Evolutionary conservation across 2,329 filamentous ascomycete species (phyloP), one percentile per base, ranked within the genome.

Genomic region (Triangularia verruculosa): DNA sequence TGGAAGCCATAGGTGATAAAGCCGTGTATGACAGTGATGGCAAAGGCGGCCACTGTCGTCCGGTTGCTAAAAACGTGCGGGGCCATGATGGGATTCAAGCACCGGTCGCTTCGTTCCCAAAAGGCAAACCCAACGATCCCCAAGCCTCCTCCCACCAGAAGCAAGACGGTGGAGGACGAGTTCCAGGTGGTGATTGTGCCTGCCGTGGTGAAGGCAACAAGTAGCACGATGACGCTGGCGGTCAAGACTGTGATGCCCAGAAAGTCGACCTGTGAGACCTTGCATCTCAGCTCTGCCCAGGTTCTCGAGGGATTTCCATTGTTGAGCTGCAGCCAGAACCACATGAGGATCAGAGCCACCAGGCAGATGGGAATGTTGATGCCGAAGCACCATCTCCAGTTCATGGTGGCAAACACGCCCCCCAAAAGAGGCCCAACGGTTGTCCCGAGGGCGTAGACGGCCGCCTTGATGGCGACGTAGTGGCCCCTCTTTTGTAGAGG

Each of bases 401-500:
- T 71, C n/a, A 61, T 59, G 32, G 71, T 69, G 25, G 66, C 69
- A 64, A 71, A 66, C 43, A 66, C 69, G 32, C 69, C 71, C 1
- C 70, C 74, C 4, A 76, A 62, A 5, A 78, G 68, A 0, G 74
- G 73, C 1, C 71, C 77, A 7, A 76, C 62, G 0, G 71, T 71
- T 4, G 72, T 75, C 0, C 77, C 78, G 6, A 79, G 61, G 2
- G 72, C 72, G 63, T 72, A 74, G 0, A 75, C 68, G 13, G 72
- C 65, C 12, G 75, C 67, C 4, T 79, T 70, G 32, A 77, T 72
- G 2, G 72, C 74, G 39, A 78, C 72, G 57, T 77, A 82, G 9
- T 77, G 76, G 1, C 78, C 78, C 62, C 82, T 72, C 64, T 81
- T 73, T 9, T 77, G 72, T 4, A 85, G 70, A 0, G 82, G 80